Conservation (phyloP, 2,329 filamentous ascomycete species). For the Trichoderma oligosporum region DNA sequence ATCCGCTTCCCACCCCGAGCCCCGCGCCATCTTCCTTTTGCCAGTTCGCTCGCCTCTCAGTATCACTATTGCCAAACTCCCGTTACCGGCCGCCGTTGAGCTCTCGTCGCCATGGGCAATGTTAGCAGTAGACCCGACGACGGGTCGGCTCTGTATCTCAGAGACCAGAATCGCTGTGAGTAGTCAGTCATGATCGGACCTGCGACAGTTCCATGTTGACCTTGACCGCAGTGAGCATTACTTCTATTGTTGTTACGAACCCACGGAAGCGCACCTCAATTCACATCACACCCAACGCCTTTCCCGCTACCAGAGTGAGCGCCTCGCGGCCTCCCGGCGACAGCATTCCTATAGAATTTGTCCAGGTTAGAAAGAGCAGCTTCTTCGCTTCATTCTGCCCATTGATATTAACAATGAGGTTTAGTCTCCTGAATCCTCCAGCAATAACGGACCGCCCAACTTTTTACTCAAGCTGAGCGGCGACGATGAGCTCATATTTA, state of each 20-base stretch:
- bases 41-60: constrained; percentile 15
- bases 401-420: constrained; percentile 17
- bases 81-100: constrained; percentile 5
- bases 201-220: constrained; percentile 17
- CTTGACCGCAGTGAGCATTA: constrained; percentile 69
- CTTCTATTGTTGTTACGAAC: constrained; percentile 77
- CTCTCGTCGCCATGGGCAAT: constrained; percentile 71
- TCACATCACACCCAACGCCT: constrained; percentile 78
- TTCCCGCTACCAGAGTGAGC: constrained; percentile 73
- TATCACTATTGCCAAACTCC: constrained; percentile 15
- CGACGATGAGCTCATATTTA: constrained; percentile 89
- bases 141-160: constrained; percentile 72
- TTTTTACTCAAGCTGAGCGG: constrained; percentile 85
- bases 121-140: constrained; percentile 87
- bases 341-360: constrained; percentile 75
- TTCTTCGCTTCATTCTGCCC: constrained; percentile 18
- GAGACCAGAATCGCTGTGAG: constrained; percentile 89
- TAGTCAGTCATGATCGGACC: constrained; percentile 23
- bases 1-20: constrained; percentile 26
- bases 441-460: constrained; percentile 51
- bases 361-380: constrained; percentile 64
- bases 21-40: constrained; percentile 25
- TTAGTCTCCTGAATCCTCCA: constrained; percentile 71
- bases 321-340: constrained; percentile 72
- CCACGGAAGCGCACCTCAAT: constrained; percentile 72